Evolutionary conservation across 2,329 filamentous ascomycete genomes (phyloP), one percentile per base, ranked within the genome.

Genomic region (Ophiosphaerella narmari): DNA sequence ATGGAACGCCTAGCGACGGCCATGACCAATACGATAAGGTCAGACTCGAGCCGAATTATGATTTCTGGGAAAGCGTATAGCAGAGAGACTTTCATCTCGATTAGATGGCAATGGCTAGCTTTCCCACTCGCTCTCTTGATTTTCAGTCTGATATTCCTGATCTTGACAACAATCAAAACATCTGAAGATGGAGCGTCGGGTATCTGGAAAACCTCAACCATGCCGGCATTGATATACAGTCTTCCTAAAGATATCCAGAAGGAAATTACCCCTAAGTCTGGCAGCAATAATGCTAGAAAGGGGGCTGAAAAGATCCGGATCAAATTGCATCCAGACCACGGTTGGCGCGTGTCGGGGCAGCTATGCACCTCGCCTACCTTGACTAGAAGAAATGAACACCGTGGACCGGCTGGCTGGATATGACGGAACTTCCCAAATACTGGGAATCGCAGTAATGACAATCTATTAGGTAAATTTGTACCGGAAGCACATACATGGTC

Each of bases 171-270:
- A 0, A 21, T 55, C 3, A 62, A 57, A 29, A 68, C 58, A 2
- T 57, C 63, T 0, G 50, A 43, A 5, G 56, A 60, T 7, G 42
- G 37, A 1, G 46, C 11, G 0, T 43, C 39, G 1, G 63, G 59
- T 0, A 32, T 67, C 1, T 72, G 66, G 67, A 72, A 72, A 23
- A 71, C 59, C 1, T 71, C 68, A 4, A 55, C 66, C 0, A 64
- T 71, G 57, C 64, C 68, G 0, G 54, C 62, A 1, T 48, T 71
- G 0, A 57, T 68, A 1, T 68, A 70, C 24, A 52, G 67, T 2
- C 33, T 69, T 1, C 62, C 62, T 1, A 49, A 61, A 8, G 62
- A 65, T 1, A 46, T 56, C 0, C 59, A 61, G 12, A 43, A 40
- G 4, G 42, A 54, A 7, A 37, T 68, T 0, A 48, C 37, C 2